phyloP scores from a whole-genome alignment of 2,329 filamentous ascomycete species.

The Talaromyces piceae region DNA sequence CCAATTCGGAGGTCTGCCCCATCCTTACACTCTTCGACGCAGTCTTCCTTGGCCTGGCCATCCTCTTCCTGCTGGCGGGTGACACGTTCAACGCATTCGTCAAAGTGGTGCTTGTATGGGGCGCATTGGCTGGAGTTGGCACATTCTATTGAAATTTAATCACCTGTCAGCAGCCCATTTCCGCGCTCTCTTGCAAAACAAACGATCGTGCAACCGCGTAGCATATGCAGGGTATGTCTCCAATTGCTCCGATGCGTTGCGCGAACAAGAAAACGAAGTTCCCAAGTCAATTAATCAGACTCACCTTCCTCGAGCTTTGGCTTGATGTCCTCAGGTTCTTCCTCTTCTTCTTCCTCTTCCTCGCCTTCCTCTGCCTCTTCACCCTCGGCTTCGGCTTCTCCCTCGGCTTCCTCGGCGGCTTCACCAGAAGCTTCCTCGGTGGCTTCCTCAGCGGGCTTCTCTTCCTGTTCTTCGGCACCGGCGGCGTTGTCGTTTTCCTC shows the following conservation, averaged over 20 bases:
- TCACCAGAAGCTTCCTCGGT: conserved; percentile 22
- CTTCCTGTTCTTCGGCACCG: conserved; percentile 34
- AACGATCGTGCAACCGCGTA: neutral
- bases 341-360: conserved; percentile 68
- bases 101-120: conserved; percentile 92
- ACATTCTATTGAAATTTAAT: conserved; percentile 59
- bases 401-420: conserved; percentile 27
- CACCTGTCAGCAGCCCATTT: neutral
- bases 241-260: neutral
- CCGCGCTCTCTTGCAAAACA: neutral
- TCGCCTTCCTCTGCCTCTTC: conserved; percentile 52
- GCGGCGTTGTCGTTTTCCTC: conserved; percentile 43
- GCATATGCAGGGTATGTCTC: neutral
- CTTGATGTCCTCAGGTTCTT: conserved; percentile 78
- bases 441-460: conserved; percentile 18
- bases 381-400: conserved; percentile 40
- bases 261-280: neutral
- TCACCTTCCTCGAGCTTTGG: conserved; percentile 85
- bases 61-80: conserved; percentile 60
- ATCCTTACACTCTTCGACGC: conserved; percentile 92
- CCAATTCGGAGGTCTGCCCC: neutral
- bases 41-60: conserved; percentile 80
- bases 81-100: conserved; percentile 95
- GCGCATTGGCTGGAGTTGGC: conserved; percentile 76
- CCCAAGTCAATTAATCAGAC: conserved; percentile 31